phyloP scores from a whole-genome alignment of 192 early-diverging fungal genomes.

The Nowakowskiella sp. region DNA sequence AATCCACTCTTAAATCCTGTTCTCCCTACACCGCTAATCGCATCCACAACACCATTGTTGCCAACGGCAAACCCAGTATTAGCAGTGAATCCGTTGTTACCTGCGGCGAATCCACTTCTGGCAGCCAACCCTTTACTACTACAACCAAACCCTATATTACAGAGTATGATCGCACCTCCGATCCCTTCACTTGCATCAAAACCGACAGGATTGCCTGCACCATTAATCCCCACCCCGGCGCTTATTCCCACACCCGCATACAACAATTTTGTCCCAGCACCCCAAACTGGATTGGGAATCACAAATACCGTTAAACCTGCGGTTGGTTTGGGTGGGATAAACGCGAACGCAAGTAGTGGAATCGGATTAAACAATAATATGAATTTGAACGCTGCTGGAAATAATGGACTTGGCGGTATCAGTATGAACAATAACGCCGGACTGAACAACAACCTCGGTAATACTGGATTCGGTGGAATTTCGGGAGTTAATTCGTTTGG shows the following conservation, averaged over 20 bases:
- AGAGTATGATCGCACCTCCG: too few species aligned
- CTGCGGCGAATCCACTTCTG: too few species aligned
- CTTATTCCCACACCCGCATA: not conserved
- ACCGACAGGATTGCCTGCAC: too few species aligned
- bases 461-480: not conserved
- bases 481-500: not conserved
- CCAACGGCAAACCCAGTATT: constrained; percentile 2
- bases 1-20: constrained; percentile 8
- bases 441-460: not conserved
- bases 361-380: not conserved
- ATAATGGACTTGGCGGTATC: not conserved
- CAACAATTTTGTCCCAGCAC: not conserved
- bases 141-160: too few species aligned
- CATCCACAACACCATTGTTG: constrained; percentile 10
- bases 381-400: not conserved
- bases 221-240: not conserved
- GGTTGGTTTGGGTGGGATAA: not conserved
- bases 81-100: too few species aligned
- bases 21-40: constrained; percentile 21
- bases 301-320: not conserved
- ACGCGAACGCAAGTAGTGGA: not conserved
- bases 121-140: too few species aligned
- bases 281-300: not conserved
- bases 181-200: too few species aligned
- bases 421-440: not conserved